These are phyloP conservation scores for Boechera retrofracta DNA, from an alignment of 345 rosid genomes.

Conservation along the genomic window DNA sequence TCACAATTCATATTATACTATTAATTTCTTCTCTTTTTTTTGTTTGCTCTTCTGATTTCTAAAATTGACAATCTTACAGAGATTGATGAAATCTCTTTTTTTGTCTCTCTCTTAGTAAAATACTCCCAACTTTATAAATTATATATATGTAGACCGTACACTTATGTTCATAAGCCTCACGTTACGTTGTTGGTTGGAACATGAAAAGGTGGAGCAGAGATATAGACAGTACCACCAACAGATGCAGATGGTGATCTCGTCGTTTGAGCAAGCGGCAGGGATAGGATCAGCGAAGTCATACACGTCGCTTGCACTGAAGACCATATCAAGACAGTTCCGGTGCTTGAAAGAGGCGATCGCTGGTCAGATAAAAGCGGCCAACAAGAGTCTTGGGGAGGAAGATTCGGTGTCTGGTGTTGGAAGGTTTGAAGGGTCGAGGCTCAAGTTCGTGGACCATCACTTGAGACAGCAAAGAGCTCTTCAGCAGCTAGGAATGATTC, in stretches of 20 bases:
- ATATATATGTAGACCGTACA: constrained; percentile 1
- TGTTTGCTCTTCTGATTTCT: constrained; percentile 4
- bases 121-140: not conserved
- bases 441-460: constrained; percentile 91
- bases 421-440: constrained; percentile 85
- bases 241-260: constrained; percentile 87
- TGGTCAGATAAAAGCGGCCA: constrained; percentile 81
- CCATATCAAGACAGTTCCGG: constrained; percentile 93
- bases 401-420: constrained; percentile 62
- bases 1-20: constrained; percentile 40
- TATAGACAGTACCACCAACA: constrained; percentile 95
- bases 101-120: constrained; percentile 17
- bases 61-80: constrained; percentile 27
- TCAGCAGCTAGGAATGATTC: constrained; percentile 96
- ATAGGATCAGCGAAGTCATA: constrained; percentile 87
- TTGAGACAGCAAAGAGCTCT: constrained; percentile 94
- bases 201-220: constrained; percentile 89
- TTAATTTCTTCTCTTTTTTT: constrained; percentile 1
- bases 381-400: constrained; percentile 91
- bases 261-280: constrained; percentile 92
- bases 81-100: constrained; percentile 13
- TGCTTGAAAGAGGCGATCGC: constrained; percentile 92
- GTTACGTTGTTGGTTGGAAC: constrained; percentile 30
- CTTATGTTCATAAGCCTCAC: constrained; percentile 9
- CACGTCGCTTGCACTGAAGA: constrained; percentile 84